A percentile compares a stretch with the other conserved stretches of the same genome.
Evolutionary conservation across 495 filamentous ascomycete genomes (phyloP).

Genomic region (Neurospora pannonica): DNA sequence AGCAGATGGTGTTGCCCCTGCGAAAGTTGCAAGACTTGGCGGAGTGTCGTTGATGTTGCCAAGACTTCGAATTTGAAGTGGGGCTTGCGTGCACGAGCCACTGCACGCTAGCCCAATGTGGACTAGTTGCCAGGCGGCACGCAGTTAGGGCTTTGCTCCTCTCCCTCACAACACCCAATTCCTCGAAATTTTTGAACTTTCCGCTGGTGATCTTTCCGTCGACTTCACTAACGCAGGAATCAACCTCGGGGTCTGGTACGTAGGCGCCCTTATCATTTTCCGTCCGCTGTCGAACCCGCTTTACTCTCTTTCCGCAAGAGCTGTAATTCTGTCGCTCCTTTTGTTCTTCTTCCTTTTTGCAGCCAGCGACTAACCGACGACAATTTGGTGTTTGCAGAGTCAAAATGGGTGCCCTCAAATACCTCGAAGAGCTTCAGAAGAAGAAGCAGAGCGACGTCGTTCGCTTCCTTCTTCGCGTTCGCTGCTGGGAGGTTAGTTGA

Average conservation of each 20-base stretch:
- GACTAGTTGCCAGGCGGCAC: constrained; percentile 6
- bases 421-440: constrained; percentile 99
- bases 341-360: background rate
- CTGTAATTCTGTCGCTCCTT: background rate
- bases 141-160: constrained; percentile 23
- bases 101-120: background rate
- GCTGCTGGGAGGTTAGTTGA: constrained; percentile 99
- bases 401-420: constrained; percentile 92
- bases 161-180: constrained; percentile 16
- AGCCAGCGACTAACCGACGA: background rate
- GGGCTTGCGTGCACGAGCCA: constrained; percentile 5
- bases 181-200: constrained; percentile 17
- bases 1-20: background rate
- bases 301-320: background rate
- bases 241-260: constrained; percentile 13
- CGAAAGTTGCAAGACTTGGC: background rate
- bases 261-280: constrained; percentile 4
- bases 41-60: background rate
- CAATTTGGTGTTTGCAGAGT: constrained; percentile 15
- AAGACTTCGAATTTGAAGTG: constrained; percentile 3
- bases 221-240: constrained; percentile 25
- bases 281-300: background rate
- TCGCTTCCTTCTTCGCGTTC: constrained; percentile 97
- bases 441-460: constrained; percentile 99
- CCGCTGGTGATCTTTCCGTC: constrained; percentile 16